These are phyloP conservation scores for Podospora didyma DNA, from an alignment of 495 filamentous ascomycete genomes.

Conservation along the genomic window DNA sequence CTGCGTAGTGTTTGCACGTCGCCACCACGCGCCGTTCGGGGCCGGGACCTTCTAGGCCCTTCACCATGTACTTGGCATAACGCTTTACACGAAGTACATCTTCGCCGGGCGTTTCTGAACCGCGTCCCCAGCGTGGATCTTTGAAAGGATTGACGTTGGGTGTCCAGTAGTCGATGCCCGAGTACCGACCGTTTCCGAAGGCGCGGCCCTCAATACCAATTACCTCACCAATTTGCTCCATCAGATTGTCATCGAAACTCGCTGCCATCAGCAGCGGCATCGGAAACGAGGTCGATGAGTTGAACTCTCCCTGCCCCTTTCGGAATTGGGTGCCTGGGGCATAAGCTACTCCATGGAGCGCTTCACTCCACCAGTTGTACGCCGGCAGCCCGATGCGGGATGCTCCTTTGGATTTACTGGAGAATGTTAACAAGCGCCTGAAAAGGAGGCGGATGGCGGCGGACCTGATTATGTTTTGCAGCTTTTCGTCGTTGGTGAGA, in stretches of 20 bases:
- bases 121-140: slow-evolving; percentile 44
- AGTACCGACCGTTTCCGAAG: slow-evolving; percentile 57
- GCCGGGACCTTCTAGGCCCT: slow-evolving; percentile 19
- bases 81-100: slow-evolving; percentile 38
- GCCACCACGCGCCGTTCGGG: slow-evolving; percentile 13
- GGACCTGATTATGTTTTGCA: too few species aligned
- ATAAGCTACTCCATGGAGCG: too few species aligned
- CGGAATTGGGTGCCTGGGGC: too few species aligned
- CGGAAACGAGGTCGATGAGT: too few species aligned
- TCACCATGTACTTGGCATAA: slow-evolving; percentile 35
- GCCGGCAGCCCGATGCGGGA: too few species aligned
- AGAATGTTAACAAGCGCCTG: too few species aligned
- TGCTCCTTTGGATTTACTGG: too few species aligned
- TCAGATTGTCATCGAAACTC: slow-evolving; percentile 49
- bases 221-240: slow-evolving; percentile 34
- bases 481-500: too few species aligned
- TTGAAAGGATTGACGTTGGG: slow-evolving; percentile 67
- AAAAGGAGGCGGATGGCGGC: too few species aligned
- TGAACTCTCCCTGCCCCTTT: too few species aligned
- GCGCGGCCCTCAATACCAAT: slow-evolving; percentile 64
- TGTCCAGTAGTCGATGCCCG: slow-evolving; percentile 60
- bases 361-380: too few species aligned
- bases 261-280: too few species aligned
- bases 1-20: slow-evolving; percentile 43
- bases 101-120: slow-evolving; percentile 31